Base-by-base conservation (phyloP, 371 early-diverging fungal genomes). In the Mortierella sp. region DNA sequence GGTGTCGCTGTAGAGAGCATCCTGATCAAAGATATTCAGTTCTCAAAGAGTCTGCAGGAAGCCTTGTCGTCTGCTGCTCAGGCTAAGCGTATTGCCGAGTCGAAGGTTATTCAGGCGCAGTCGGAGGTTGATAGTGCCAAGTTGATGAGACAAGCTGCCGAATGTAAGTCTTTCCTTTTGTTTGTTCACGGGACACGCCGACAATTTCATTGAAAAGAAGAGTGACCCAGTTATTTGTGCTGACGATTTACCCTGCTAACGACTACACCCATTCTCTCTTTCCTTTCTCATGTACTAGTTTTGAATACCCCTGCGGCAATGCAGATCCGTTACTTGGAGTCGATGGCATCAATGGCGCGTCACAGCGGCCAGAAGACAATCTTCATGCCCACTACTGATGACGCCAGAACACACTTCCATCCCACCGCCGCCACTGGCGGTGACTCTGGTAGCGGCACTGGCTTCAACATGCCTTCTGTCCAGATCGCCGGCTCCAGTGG, bases 61-160 rank as follows among this genome's bases (percentile, higher is more conserved):
- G 95, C 95, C 4, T 89, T 98, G 51, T 93, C 97, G 10, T 92
- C 96, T 8, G 98, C 98, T n/a, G 98, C 98, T 46, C 97, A 97
- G 77, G 96, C 96, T 70, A 93, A 95, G 80, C 91, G 98, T 29
- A 89, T 97, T 38, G 98, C 98, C 54, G 95, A 97, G 87, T 92
- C 95, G 48, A 97, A 97, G 89, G 93, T 98, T 55, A 98, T 98
- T 80, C 92, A 95, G 35, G 98, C 98, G 0, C 88, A 93, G 76
- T 98, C 98, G 14, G 98, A 98, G 79, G 98, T 98, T 2, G 96
- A 97, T 49, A 90, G 96, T 11, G 98, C 98, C 29, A 97, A 95
- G 81, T 84, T 98, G 72, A 98, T 98, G 98, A 91, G 98, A 60
- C 95, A 98, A 78, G 97, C 98, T 21, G 94, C 96, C 0, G 94